Evolutionary conservation across 116 monocot species (phyloP), one percentile per base, ranked within the genome.

Genomic region (Trichopus zeylanicus): DNA sequence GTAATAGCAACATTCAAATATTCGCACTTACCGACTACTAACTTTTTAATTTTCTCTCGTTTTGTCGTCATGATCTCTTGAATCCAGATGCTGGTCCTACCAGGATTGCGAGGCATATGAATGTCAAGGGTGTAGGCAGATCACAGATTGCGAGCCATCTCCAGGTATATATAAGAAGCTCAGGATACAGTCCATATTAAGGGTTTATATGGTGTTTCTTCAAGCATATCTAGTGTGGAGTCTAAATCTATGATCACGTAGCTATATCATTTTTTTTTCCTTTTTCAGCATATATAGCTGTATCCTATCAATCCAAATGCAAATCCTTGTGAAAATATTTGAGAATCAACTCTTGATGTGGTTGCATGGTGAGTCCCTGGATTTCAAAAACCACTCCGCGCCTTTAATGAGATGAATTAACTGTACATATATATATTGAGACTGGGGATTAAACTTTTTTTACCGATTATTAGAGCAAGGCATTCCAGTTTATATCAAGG

Each of bases 141-240:
- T 3, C 31, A 7, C 30, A 57, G 31, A 32, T 57, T 33, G 57
- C 57, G 21, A 57, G 57, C 31, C 33, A 57, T 19, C 57, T 57
- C 19, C 57, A 57, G 33, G 57, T 57, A 22, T 0, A 18, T 46
- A 15, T 9, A 49, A 7, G 8, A 49, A 9, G 9, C 21, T 5
- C 8, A 0, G 3, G 22, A 22, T 24, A 6, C 1, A 49, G 4
- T 49, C 9, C 21, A 0, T 20, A 21, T 22, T 22, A 24, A 0
- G 19, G 22, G 2, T 49, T 19, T 5, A 35, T 35, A 6, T 35
- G 34, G 10, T 35, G 23, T 3, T 21, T 24, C 46, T 49, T 24
- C 1, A 49, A 21, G 21, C 49, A 49, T 49, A 24, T 49, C 21
- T 35, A 22, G 8, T 23, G 4, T 49, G 7, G 7, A 6, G 22